Evolutionary conservation across 2,329 filamentous ascomycete species (phyloP).

Genomic region (Fusarium lateritium): DNA sequence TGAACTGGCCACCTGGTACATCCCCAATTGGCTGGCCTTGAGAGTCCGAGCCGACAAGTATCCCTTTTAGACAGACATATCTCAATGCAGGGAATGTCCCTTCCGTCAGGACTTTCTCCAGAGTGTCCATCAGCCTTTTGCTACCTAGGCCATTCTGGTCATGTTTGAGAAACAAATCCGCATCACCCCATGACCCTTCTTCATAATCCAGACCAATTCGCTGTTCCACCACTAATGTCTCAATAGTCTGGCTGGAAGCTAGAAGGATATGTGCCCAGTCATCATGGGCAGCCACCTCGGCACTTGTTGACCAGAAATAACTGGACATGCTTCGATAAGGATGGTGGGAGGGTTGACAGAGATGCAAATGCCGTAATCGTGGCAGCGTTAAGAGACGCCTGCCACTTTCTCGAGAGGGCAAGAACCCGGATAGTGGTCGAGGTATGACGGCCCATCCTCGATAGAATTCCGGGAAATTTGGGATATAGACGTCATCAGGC

Average conservation of each 20-base stretch:
- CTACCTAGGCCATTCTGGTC: not conserved
- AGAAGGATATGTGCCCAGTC: not conserved
- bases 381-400: not conserved
- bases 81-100: not conserved
- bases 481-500: conserved; percentile 4
- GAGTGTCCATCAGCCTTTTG: not conserved
- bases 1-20: conserved; percentile 5
- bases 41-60: not conserved
- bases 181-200: not conserved
- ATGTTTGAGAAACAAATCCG: not conserved
- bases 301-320: conserved; percentile 8
- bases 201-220: not conserved
- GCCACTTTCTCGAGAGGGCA: not conserved
- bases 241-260: not conserved
- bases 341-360: not conserved
- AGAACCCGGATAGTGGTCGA: conserved; percentile 3
- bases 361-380: not conserved
- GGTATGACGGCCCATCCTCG: conserved; percentile 3
- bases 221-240: not conserved
- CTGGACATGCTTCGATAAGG: not conserved
- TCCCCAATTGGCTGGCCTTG: not conserved
- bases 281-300: not conserved
- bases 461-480: not conserved
- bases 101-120: not conserved
- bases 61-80: not conserved